Percentiles rank a stretch among this genome's conserved stretches.
phyloP scores from a whole-genome alignment of 352 stramenopile species.

The Thalassiosira hispida region DNA sequence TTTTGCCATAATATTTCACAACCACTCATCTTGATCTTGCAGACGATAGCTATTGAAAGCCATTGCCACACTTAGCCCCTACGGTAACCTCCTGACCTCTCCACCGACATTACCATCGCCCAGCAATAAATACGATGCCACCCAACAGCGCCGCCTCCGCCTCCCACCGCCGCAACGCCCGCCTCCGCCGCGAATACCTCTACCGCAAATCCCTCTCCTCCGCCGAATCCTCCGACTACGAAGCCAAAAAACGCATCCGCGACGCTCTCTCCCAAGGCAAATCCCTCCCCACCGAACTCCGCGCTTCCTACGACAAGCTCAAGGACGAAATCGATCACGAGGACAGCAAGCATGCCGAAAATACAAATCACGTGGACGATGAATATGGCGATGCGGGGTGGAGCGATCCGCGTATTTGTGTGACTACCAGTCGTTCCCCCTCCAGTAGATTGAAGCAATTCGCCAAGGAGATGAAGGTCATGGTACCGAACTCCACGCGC shows the following conservation, averaged over 20 bases:
- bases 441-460: conserved; percentile 98
- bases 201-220: conserved; percentile 98
- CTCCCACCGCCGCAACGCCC: conserved; percentile 90
- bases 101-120: conserved; percentile 2
- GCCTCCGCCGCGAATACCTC: conserved; percentile 98
- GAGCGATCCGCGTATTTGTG: conserved; percentile 96
- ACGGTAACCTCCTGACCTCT: not conserved
- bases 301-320: conserved; percentile 91
- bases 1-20: too few species aligned
- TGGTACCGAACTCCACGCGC: conserved; percentile 97
- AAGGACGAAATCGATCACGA: conserved; percentile 89
- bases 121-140: conserved; percentile 24
- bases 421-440: conserved; percentile 97
- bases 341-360: conserved; percentile 71
- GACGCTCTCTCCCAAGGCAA: conserved; percentile 92
- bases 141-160: conserved; percentile 53
- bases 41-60: too few species aligned
- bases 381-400: conserved; percentile 98
- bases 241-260: conserved; percentile 97
- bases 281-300: conserved; percentile 96
- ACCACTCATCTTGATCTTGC: too few species aligned
- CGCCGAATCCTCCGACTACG: conserved; percentile 93
- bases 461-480: conserved; percentile 96
- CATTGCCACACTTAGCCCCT: too few species aligned
- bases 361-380: conserved; percentile 95